Percentiles rank a stretch among this genome's conserved stretches.
These are phyloP conservation scores for Bruguiera sexangula DNA, from an alignment of 345 rosid genomes.

Conservation along the genomic window DNA sequence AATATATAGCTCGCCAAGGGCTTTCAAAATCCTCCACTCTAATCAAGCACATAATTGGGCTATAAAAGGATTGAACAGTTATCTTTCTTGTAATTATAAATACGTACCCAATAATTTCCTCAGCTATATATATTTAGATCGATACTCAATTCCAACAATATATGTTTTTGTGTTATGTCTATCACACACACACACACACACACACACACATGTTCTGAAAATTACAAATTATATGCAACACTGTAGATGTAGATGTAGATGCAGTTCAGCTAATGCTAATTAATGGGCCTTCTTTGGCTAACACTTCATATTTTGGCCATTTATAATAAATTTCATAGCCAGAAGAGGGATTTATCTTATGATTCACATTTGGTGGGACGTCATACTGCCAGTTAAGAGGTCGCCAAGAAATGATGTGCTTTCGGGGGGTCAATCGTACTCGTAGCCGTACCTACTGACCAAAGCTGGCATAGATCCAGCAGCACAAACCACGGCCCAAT, in stretches of 20 bases:
- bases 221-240: no score
- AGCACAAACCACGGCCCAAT: slow-evolving; percentile 9
- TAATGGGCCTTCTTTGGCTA: no score
- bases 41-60: slow-evolving; percentile 2
- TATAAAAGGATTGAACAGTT: no score
- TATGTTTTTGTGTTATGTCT: no score
- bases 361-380: slow-evolving; percentile 12
- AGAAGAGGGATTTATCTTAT: background rate
- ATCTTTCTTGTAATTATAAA: no score
- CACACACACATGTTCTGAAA: no score
- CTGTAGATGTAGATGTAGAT: no score
- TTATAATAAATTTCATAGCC: background rate
- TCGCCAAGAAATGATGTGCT: background rate
- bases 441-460: background rate
- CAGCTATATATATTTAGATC: no score
- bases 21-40: background rate
- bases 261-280: no score
- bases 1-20: background rate
- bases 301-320: background rate
- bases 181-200: no score
- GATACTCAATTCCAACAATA: no score
- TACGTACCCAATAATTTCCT: no score
- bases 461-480: slow-evolving; percentile 25
- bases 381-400: slow-evolving; percentile 7
- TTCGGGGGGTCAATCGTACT: background rate